A percentile compares a stretch with the other conserved stretches of the same genome.
Evolutionary conservation across 163 green algal species (phyloP).

Genomic region (Scenedesmus sp.): DNA sequence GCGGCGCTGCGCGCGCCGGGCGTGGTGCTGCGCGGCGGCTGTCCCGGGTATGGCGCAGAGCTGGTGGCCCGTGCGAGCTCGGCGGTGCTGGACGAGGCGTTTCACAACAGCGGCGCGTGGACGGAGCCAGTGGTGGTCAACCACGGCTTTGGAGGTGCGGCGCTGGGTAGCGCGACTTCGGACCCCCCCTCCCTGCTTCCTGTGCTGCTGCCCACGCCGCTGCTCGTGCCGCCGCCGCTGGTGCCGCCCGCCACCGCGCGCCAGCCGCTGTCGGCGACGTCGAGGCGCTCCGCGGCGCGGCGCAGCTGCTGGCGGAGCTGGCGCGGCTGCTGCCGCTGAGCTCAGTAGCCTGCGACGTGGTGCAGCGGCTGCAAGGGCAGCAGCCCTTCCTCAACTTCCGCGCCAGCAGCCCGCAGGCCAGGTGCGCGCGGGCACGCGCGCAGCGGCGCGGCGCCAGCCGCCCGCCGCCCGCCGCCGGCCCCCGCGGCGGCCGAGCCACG

Average conservation of each 20-base stretch:
- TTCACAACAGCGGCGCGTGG: too few relatives aligned
- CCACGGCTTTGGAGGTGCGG: constrained; percentile 7
- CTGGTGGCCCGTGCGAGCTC: too few relatives aligned
- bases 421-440: too few relatives aligned
- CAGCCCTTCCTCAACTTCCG: constrained; percentile 24
- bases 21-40: too few relatives aligned
- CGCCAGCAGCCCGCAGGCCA: constrained; percentile 11
- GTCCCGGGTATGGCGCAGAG: too few relatives aligned
- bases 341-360: background rate
- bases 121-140: background rate
- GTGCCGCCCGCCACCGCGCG: constrained; percentile 1
- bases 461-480: too few relatives aligned
- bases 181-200: background rate
- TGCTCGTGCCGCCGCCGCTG: background rate
- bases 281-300: background rate
- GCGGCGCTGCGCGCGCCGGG: too few relatives aligned
- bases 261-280: too few relatives aligned
- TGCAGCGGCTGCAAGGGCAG: constrained; percentile 5
- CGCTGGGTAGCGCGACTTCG: background rate
- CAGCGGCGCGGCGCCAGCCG: too few relatives aligned
- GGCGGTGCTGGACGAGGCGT: too few relatives aligned
- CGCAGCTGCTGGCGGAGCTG: constrained; percentile 3
- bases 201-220: background rate
- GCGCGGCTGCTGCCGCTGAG: background rate
- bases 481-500: too few relatives aligned